phyloP scores from a whole-genome alignment of 371 early-diverging fungal species.

The Choanephora cucurbitarum region DNA sequence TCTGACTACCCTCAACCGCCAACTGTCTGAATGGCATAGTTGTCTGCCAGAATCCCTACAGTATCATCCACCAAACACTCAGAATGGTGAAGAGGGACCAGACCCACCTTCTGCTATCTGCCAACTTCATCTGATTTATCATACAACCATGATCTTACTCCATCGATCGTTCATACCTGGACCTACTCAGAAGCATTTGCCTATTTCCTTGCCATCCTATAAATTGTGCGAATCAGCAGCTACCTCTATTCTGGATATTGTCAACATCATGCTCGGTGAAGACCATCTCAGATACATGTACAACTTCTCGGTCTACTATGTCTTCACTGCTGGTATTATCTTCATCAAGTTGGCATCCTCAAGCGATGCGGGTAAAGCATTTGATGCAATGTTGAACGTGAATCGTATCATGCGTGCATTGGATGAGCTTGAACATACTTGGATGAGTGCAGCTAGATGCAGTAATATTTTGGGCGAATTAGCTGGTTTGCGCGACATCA shows the following conservation, averaged over 20 bases:
- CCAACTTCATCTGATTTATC: conserved; percentile 45
- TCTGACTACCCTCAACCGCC: conserved; percentile 37
- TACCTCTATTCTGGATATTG: conserved; percentile 48
- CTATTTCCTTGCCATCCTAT: conserved; percentile 40
- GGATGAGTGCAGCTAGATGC: conserved; percentile 39
- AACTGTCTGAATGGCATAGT: conserved; percentile 46
- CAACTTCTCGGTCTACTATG: conserved; percentile 39
- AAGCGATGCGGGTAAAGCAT: conserved; percentile 22
- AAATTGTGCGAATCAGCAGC: conserved; percentile 53
- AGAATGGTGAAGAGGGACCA: conserved; percentile 23
- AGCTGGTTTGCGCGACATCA: conserved; percentile 45
- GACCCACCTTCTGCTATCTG: conserved; percentile 39
- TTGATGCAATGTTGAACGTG: conserved; percentile 42
- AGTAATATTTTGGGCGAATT: conserved; percentile 48
- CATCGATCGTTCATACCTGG: conserved; percentile 48
- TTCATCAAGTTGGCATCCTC: conserved; percentile 45
- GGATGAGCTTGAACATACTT: conserved; percentile 39
- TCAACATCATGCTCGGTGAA: conserved; percentile 40
- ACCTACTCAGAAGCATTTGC: conserved; percentile 20
- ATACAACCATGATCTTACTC: conserved; percentile 42
- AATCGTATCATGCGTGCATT: conserved; percentile 39
- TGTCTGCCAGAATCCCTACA: conserved; percentile 42
- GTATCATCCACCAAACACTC: conserved; percentile 33
- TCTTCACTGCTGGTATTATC: conserved; percentile 48
- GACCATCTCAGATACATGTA: conserved; percentile 32